Base-by-base conservation (phyloP, 805 yeast genomes). In the Yamadazyma laniorum region DNA sequence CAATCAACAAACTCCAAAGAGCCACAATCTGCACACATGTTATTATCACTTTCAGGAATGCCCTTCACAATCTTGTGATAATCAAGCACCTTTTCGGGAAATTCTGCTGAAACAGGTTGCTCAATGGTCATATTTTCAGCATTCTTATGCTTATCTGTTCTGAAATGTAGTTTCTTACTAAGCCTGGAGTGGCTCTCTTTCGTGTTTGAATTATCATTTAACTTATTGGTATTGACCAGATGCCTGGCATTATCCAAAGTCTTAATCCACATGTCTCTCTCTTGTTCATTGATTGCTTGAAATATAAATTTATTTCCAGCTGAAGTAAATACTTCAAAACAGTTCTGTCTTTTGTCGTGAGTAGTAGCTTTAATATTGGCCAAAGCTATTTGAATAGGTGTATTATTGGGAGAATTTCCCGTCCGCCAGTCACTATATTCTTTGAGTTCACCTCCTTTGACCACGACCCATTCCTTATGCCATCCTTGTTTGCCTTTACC, bases 401-500 rank as follows among this genome's bases (percentile, higher is more conserved):
- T 72, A 45, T 79, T 74, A 44, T 85, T 77, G 13, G 79, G 68
- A 21, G 72, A 74, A 14, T 68, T 66, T 15, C 87, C 87, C 39
- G 72, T 76, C 49, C 90, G 75, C 93, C 95, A 88, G 59, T 87
- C 89, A 31, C 82, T 72, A 54, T 75, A 87, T 53, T 87, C 93
- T 30, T 71, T 67, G 29, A 88, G 62, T 41, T 70, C 74, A 2
- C 91, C 89, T n/a, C 78, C 75, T 11, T 75, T 72, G 34, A 87
- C 65, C 0, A 80, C 85, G 1, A 88, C 85, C 90, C 95, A 85
- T 56, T 83, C 89, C 51, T 86, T 87, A 57, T 87, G 95, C 96
- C 96, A 89, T 3, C 84, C 82, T 16, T 67, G 75, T 42, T 75
- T 75, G 0, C 80, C 79, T 40, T 75, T 78, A 0, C 82, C 83